A percentile compares a stretch with the other conserved stretches of the same genome.
phyloP scores from a whole-genome alignment of 495 filamentous ascomycete species.

The Tetracladium setigerum region DNA sequence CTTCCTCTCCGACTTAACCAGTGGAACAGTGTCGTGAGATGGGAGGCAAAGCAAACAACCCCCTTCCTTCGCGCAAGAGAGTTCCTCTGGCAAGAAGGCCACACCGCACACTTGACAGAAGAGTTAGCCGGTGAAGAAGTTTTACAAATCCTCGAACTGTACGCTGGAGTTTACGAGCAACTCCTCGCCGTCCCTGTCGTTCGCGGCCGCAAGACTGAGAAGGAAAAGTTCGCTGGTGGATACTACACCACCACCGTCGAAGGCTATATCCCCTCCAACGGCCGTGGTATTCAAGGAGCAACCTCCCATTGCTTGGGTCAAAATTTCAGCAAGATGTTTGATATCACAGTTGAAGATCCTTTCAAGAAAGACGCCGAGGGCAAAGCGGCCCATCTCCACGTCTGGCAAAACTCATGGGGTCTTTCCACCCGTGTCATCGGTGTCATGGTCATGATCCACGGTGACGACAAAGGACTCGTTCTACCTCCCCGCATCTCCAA shows the following conservation, averaged over 20 bases:
- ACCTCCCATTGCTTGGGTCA: conserved; percentile 93
- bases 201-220: conserved; percentile 82
- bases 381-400: conserved; percentile 58
- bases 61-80: conserved; percentile 90
- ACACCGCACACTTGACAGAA: conserved; percentile 86
- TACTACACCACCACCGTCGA: conserved; percentile 93
- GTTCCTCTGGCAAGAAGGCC: conserved; percentile 97
- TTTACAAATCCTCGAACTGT: conserved; percentile 84
- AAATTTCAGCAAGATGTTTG: conserved; percentile 98
- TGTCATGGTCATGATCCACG: conserved; percentile 97
- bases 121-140: conserved; percentile 76
- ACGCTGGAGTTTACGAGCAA: conserved; percentile 83
- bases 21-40: conserved; percentile 96
- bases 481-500: conserved; percentile 86
- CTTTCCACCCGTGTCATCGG: conserved; percentile 91
- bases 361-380: conserved; percentile 61
- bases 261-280: conserved; percentile 89
- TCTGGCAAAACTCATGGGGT: conserved; percentile 99
- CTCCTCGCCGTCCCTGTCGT: conserved; percentile 92
- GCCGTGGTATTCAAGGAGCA: conserved; percentile 91
- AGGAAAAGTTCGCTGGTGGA: conserved; percentile 95
- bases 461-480: conserved; percentile 89
- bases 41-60: conserved; percentile 97
- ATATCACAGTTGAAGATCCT: conserved; percentile 93
- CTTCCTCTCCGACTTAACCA: conserved; percentile 90